Evolutionary conservation across 306 rosid genomes (phyloP), one percentile per base, ranked within the genome.

Genomic region (Malus fusca): DNA sequence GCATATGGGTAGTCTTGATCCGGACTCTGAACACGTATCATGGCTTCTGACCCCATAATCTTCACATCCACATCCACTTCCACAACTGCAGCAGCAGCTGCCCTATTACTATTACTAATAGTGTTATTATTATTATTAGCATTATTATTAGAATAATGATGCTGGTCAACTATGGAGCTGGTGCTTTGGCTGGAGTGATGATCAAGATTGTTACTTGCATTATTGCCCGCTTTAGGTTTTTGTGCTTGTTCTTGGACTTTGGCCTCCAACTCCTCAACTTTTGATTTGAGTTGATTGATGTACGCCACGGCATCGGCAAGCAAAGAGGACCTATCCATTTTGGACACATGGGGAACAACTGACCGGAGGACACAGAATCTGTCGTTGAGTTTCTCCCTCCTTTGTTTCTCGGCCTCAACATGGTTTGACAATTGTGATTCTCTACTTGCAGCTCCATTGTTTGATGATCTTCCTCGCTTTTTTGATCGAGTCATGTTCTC

Each of bases 271-370:
- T 62, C 44, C 3, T 63, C 59, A 19, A 79, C 31, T 65, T 82
- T 84, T 53, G 81, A 53, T 75, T 84, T 79, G 13, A 87, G 88
- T 15, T 79, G 75, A 1, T 71, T 84, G 67, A 87, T 87, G 71
- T 87, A 87, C 2, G 66, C 10, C 1, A 79, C 81, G 0, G 88
- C 90, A 8, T 87, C 90, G 0, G 84, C 78, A 1, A 87, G 84
- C 8, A 87, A 22, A n/a, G 88, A 84, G 0, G 88, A 86, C 37
- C 80, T 84, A 85, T 84, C 90, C 90, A 87, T 84, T 68, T 84
- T 87, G 1, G 90, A 87, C 11, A 87, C 85, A 58, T 33, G 5
- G 37, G 37, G 37, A 33, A 33, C 1, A 33, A 33, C 37, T 33
- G 37, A 33, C 37, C 37, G 8, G 8, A 33, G 37, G 37, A 5